Evolutionary conservation across 768 basidiomycete genomes (phyloP), one percentile per base, ranked within the genome.

Genomic region (Phylloporus arenicola): DNA sequence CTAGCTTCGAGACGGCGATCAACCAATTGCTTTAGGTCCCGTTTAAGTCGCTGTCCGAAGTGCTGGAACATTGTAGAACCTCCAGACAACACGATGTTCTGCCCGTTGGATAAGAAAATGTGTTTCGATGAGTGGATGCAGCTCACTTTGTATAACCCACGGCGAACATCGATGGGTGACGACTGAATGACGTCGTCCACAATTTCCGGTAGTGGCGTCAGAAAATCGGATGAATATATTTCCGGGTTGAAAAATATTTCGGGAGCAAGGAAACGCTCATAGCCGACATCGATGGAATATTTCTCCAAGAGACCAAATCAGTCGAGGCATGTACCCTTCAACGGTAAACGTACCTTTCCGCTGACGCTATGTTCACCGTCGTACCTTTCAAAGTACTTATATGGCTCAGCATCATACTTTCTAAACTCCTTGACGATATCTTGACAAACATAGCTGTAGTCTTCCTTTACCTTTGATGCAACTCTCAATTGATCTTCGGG

Each of bases 231-330:
- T 0, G 93, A 96, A 69, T 88, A 89, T 58, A 99, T 97, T 69
- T 99, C 95, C 13, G 96, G 96, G 73, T 98, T 98, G 80, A 97
- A 98, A 75, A 98, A 98, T 62, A 98, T 96, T 69, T 98, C 96
- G 6, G 96, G 94, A 6, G 95, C 96, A 46, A 98, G 83, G 81
- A 99, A 99, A 22, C 96, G 92, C 69, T 98, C 96, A 70, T 97
- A 98, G 17, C 96, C 96, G 51, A 99, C 83, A 61, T 99, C 95
- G 43, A 98, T 74, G 17, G 78, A 69, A 72, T 99, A 97, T 88
- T 92, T 90, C 93, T 94, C 50, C 24, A 20, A 29, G 35, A 33
- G 20, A 17, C 37, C 58, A 31, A 53, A 54, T 58, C n/a, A 53
- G 43, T 34, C 22, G 10, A 50, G n/a, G 42, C 9, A 20, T 12